phyloP scores from a whole-genome alignment of 2,329 filamentous ascomycete genomes.

The Botryotinia calthae region DNA sequence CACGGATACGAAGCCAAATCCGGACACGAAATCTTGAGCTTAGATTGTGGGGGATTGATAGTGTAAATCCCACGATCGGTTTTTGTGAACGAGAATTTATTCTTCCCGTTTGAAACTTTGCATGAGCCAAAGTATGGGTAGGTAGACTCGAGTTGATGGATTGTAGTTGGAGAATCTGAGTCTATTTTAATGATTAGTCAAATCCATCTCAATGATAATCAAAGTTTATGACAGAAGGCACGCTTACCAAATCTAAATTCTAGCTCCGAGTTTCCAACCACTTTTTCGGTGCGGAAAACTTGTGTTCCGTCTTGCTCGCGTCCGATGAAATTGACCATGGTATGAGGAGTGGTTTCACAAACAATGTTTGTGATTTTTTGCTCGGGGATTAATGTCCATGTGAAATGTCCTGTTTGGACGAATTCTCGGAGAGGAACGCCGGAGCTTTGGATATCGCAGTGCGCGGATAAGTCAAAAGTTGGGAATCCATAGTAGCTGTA shows the following conservation, averaged over 20 bases:
- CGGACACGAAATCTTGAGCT: constrained; percentile 1
- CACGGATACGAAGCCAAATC: constrained; percentile 13
- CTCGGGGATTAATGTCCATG: constrained; percentile 11
- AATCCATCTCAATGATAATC: neutral
- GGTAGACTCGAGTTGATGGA: constrained; percentile 8
- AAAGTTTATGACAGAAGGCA: neutral
- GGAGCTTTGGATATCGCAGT: constrained; percentile 10
- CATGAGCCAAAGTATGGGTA: neutral
- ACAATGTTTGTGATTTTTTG: constrained; percentile 16
- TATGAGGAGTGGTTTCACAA: constrained; percentile 10
- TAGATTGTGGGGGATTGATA: neutral
- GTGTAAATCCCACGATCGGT: constrained; percentile 4
- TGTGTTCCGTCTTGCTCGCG: neutral
- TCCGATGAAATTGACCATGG: constrained; percentile 7
- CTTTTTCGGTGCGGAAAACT: neutral
- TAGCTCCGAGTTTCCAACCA: neutral
- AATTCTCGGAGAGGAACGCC: constrained; percentile 12
- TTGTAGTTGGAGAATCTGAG: neutral
- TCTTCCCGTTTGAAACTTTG: constrained; percentile 2
- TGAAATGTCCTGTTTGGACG: constrained; percentile 3
- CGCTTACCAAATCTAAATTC: neutral
- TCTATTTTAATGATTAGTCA: neutral
- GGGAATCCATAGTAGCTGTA: constrained; percentile 12
- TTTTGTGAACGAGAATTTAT: constrained; percentile 8
- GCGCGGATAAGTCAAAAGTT: constrained; percentile 3